These are phyloP conservation scores for Suillus luteus DNA, from an alignment of 768 basidiomycete genomes.

Conservation along the genomic window DNA sequence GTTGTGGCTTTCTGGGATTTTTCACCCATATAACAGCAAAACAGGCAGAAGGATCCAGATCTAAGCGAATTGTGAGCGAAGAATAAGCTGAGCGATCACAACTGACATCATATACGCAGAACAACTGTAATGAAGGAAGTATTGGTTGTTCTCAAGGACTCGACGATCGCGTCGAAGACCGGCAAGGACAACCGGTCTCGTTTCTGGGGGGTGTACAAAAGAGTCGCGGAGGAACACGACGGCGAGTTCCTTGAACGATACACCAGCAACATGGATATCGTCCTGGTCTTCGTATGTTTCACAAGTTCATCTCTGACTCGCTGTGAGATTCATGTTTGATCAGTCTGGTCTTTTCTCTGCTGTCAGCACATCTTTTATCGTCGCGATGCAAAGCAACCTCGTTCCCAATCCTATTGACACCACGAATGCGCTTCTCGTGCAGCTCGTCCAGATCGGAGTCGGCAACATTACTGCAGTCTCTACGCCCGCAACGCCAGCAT, in stretches of 20 bases:
- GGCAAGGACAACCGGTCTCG: too few relatives aligned
- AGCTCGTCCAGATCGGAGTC: constrained; percentile 10
- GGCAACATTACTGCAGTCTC: constrained; percentile 2
- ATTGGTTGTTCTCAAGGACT: too few relatives aligned
- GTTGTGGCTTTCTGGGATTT: background rate
- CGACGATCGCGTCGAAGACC: background rate
- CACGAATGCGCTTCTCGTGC: constrained; percentile 14
- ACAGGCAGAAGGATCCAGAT: background rate
- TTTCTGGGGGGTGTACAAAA: too few relatives aligned
- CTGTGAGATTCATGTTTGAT: background rate
- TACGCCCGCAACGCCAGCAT: background rate
- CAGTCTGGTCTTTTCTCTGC: constrained; percentile 19
- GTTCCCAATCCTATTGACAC: constrained; percentile 5
- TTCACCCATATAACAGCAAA: background rate
- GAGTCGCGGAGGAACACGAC: too few relatives aligned
- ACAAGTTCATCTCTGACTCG: background rate
- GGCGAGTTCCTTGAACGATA: too few relatives aligned
- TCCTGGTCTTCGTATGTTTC: constrained; percentile 24
- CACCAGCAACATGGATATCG: constrained; percentile 13
- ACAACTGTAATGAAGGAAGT: too few relatives aligned
- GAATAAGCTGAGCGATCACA: background rate
- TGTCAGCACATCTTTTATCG: constrained; percentile 15
- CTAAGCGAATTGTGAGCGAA: background rate
- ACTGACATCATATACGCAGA: background rate
- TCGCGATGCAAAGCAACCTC: constrained; percentile 8